Percentiles rank a stretch among this genome's conserved stretches.
Evolutionary conservation across 2,329 filamentous ascomycete genomes (phyloP).

Genomic region (Stenocarpella maydis): DNA sequence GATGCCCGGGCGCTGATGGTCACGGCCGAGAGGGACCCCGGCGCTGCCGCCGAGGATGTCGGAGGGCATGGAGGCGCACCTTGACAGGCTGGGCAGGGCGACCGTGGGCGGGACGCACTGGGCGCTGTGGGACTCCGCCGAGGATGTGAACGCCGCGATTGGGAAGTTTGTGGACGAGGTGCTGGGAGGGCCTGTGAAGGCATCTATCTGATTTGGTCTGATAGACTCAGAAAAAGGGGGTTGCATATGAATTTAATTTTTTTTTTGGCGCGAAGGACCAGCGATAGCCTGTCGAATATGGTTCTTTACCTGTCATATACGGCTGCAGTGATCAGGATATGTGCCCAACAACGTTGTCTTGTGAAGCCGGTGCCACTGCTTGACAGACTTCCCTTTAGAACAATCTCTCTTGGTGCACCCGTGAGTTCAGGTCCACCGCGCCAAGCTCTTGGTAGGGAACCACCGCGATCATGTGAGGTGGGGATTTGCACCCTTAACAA

Average conservation of each 20-base stretch:
- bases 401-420: not conserved
- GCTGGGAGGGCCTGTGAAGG: conserved; percentile 45
- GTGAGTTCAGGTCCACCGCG: not conserved
- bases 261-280: not conserved
- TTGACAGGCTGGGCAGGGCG: conserved; percentile 69
- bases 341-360: not conserved
- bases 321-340: not conserved
- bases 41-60: conserved; percentile 79
- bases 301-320: not conserved
- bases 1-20: conserved; percentile 79
- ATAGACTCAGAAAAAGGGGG: not conserved
- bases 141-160: conserved; percentile 74
- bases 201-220: conserved; percentile 50
- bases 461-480: not conserved
- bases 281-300: not conserved
- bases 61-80: conserved; percentile 72
- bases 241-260: too few species aligned
- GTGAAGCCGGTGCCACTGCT: not conserved
- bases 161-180: conserved; percentile 71
- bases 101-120: conserved; percentile 81
- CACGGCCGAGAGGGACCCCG: conserved; percentile 71
- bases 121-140: conserved; percentile 78
- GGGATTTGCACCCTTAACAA: not conserved
- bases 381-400: too few species aligned
- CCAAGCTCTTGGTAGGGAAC: not conserved